Base-by-base conservation (phyloP, 805 yeast species). In the Candida ponderosae region DNA sequence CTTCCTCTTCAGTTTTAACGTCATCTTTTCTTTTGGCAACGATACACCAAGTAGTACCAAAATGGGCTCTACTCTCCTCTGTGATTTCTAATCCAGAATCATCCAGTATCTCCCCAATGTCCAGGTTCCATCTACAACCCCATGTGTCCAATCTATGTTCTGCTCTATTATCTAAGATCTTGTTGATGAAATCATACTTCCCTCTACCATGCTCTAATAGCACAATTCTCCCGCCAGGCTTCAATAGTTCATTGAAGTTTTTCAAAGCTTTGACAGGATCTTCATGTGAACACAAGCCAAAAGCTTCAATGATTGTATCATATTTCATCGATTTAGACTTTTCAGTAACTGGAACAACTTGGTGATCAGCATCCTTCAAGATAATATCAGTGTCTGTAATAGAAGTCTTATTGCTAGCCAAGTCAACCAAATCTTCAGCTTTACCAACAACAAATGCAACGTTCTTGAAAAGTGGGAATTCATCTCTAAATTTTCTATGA, bases 81-180 rank as follows among this genome's bases (percentile, higher is more conserved):
- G 88, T 85, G 32, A 93, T 73, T 46, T 83, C 89, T 39, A 93
- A 66, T 0, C 95, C 95, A 6, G 95, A 79, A 40, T 77, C 78
- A 54, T 83, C 89, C 20, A 93, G 70, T 30, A 93, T 68, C 48
- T 82, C 94, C 18, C 89, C 95, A 46, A 93, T 85, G 54, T 93
- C 97, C 44, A 93, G 65, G 55, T 93, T 93, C 97, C 97, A 93
- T 53, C 97, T 69, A 60, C 98, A 93, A 1, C 96, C 98, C 97
- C 97, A 93, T 4, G 81, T 77, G 41, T 81, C 75, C 63, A 89
- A 74, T 60, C 96, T 80, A 47, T 76, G 74, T 43, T 77, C 88
- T 4, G 96, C 89, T 44, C 93, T 70, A 42, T 76, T 74, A 57
- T 93, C 97, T 57, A 93, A 66, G 39, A 82, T 76, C 21, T 76